These are phyloP conservation scores for Chlamydomonas incerta DNA, from an alignment of 139 green algal species.

Conservation along the genomic window DNA sequence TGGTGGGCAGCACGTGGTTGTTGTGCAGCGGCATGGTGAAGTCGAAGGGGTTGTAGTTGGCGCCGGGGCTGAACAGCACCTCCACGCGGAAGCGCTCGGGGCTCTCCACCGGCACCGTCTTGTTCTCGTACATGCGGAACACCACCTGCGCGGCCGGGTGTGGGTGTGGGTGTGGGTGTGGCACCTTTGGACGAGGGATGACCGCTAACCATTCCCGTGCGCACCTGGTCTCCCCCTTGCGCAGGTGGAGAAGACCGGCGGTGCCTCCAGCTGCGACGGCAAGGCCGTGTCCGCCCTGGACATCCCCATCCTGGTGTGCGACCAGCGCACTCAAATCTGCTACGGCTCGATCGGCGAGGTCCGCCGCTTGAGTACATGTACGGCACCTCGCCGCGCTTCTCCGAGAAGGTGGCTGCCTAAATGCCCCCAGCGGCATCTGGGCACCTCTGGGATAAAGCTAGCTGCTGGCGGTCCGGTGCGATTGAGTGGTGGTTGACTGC, in stretches of 20 bases:
- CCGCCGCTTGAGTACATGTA: slow-evolving; percentile 91
- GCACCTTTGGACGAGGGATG: too few relatives aligned
- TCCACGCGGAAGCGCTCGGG: slow-evolving; percentile 88
- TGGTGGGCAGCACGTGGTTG: slow-evolving; percentile 46
- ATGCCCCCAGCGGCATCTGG: too few relatives aligned
- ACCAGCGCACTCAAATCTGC: slow-evolving; percentile 94
- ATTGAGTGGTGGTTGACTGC: too few relatives aligned
- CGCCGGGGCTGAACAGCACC: slow-evolving; percentile 83
- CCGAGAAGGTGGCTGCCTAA: too few relatives aligned
- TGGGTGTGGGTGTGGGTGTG: too few relatives aligned
- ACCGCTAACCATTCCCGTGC: too few relatives aligned
- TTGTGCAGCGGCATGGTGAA: background rate
- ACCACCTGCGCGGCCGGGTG: slow-evolving; percentile 81
- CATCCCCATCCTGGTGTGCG: slow-evolving; percentile 79
- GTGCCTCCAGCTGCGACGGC: slow-evolving; percentile 84
- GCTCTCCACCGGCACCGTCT: slow-evolving; percentile 67
- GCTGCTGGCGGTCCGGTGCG: too few relatives aligned
- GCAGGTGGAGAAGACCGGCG: slow-evolving; percentile 88
- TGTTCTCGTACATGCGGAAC: slow-evolving; percentile 96
- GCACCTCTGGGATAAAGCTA: too few relatives aligned
- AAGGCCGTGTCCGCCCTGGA: slow-evolving; percentile 83
- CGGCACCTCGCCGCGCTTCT: slow-evolving; percentile 68
- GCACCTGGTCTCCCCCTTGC: background rate
- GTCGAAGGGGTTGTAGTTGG: slow-evolving; percentile 72
- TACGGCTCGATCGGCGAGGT: slow-evolving; percentile 90